Percentiles rank a stretch among this genome's conserved stretches.
phyloP scores from a whole-genome alignment of 148 eudicot genomes.

The Hydrangea macrophylla region DNA sequence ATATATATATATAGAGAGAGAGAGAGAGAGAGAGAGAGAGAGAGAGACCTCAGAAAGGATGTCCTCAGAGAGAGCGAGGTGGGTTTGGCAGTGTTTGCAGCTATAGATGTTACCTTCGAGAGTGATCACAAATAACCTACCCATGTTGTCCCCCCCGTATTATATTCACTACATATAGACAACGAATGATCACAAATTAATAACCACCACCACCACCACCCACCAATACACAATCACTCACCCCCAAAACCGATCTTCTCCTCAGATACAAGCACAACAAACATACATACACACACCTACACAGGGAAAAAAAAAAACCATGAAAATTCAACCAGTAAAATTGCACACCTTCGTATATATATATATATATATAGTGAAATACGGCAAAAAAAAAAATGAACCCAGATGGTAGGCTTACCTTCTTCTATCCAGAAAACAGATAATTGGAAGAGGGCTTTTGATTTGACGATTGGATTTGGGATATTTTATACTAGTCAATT shows the following conservation, averaged over 20 bases:
- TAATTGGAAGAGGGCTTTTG: no score
- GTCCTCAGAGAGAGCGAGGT: constrained; percentile 49
- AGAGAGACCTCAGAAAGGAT: constrained; percentile 67
- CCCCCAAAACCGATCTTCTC: background rate
- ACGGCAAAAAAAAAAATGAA: no score
- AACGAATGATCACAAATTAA: background rate
- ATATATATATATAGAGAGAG: background rate
- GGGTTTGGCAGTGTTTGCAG: constrained; percentile 67
- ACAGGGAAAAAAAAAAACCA: background rate
- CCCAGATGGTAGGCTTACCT: no score
- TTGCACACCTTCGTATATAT: no score
- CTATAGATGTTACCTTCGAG: constrained; percentile 59
- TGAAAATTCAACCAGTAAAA: no score
- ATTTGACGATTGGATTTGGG: no score
- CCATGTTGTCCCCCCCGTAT: constrained; percentile 40
- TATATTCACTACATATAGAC: no score
- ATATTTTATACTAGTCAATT: no score
- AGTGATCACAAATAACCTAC: constrained; percentile 53
- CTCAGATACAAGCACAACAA: background rate
- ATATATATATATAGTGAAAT: no score
- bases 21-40: background rate
- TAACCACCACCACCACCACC: background rate
- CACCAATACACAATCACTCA: background rate
- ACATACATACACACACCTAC: background rate
- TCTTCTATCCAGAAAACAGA: no score